Percentiles rank a stretch among this genome's conserved stretches.
Evolutionary conservation across 108 stramenopile species (phyloP).

Genomic region (Cyclotella choctawhatcheeana): DNA sequence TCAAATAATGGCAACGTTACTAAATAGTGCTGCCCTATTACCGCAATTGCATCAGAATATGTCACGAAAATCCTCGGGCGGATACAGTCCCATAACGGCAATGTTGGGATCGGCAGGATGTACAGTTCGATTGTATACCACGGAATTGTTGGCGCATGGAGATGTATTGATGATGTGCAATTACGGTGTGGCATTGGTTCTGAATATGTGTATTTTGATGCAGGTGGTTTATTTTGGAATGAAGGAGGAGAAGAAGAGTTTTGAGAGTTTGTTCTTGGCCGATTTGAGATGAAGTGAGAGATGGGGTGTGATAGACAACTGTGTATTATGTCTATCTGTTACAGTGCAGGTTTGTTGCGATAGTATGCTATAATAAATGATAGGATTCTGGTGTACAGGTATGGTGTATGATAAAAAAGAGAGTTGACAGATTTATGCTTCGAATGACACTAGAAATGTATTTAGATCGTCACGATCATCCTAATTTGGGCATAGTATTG

Average conservation of each 20-base stretch:
- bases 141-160: constrained; percentile 40
- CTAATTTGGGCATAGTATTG: too few species aligned
- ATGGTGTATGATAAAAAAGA: too few species aligned
- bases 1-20: constrained; percentile 43
- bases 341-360: too few species aligned
- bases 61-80: constrained; percentile 24
- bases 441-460: too few species aligned
- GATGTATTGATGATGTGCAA: constrained; percentile 52
- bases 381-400: too few species aligned
- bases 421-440: too few species aligned
- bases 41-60: constrained; percentile 57
- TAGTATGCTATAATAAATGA: too few species aligned
- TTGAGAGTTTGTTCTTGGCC: constrained; percentile 22
- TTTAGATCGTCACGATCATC: too few species aligned
- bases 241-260: constrained; percentile 40
- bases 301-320: too few species aligned
- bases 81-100: constrained; percentile 58
- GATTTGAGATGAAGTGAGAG: constrained; percentile 15
- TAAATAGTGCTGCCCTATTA: constrained; percentile 49
- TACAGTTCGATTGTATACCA: constrained; percentile 55
- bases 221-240: constrained; percentile 57
- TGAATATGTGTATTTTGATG: constrained; percentile 47
- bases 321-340: too few species aligned
- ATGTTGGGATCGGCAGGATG: constrained; percentile 51
- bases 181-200: constrained; percentile 37